Percentiles rank a stretch among this genome's conserved stretches.
phyloP scores from a whole-genome alignment of 2,329 filamentous ascomycete species.

The Phialocephala sp. region DNA sequence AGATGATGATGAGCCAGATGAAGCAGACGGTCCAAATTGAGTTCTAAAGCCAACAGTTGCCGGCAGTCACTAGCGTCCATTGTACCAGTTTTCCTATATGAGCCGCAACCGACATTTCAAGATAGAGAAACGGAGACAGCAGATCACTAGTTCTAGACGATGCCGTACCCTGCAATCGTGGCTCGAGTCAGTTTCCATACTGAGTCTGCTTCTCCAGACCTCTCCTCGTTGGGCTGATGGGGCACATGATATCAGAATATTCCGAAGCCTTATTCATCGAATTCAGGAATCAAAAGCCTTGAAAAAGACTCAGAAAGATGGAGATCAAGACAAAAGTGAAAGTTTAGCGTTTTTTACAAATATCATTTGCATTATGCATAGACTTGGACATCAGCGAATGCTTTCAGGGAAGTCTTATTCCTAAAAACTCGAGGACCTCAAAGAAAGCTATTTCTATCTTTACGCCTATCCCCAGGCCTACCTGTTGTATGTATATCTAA shows the following conservation, averaged over 20 bases:
- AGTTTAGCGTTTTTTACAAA: no score
- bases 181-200: neutral
- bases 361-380: neutral
- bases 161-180: conserved; percentile 2
- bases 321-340: no score
- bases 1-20: no score
- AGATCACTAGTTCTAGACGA: neutral
- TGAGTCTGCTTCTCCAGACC: neutral
- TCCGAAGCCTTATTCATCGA: neutral
- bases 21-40: conserved; percentile 5
- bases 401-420: neutral
- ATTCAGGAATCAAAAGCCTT: neutral
- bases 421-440: neutral
- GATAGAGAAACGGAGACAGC: neutral
- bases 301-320: neutral
- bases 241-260: neutral
- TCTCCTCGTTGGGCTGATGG: no score
- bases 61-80: neutral
- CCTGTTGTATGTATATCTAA: neutral
- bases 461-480: neutral
- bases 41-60: conserved; percentile 11
- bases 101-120: no score
- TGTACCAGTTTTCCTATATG: no score
- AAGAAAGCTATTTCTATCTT: neutral
- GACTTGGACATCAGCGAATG: neutral